Evolutionary conservation across 164 flowering plant species (phyloP).

Genomic region (Umbilicus rupestris): DNA sequence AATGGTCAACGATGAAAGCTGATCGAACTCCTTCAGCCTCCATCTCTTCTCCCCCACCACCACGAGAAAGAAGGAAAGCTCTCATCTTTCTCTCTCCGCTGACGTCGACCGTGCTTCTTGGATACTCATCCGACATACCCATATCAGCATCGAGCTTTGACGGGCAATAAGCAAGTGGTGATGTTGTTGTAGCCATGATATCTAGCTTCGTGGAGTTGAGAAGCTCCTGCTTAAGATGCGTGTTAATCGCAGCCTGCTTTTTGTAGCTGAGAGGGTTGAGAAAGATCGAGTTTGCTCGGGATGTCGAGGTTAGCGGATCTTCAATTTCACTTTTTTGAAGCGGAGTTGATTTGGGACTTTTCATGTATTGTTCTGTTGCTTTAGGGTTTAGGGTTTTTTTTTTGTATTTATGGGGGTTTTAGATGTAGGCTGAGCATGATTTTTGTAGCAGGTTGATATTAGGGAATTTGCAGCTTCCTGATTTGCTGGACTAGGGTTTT

Average conservation of each 20-base stretch:
- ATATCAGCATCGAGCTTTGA: too few species aligned
- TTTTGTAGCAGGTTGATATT: neutral
- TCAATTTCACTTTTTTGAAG: neutral
- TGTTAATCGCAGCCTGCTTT: neutral
- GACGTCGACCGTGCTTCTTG: neutral
- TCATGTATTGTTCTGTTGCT: neutral
- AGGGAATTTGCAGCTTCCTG: neutral
- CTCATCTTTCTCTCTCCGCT: neutral
- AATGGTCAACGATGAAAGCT: neutral
- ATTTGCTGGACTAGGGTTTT: too few species aligned
- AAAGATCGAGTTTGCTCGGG: neutral
- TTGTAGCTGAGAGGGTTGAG: neutral
- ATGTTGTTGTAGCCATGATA: neutral
- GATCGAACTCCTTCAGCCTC: neutral
- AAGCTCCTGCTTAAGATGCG: neutral
- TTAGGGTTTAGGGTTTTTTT: neutral
- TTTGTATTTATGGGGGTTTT: neutral
- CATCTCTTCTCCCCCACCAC: too few species aligned
- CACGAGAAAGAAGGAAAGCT: neutral
- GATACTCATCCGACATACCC: too few species aligned
- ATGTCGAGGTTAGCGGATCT: neutral
- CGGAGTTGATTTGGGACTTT: neutral
- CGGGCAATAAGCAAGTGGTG: neutral
- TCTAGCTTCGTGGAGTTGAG: neutral
- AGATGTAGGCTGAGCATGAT: neutral